Conservation (phyloP, 2,329 filamentous ascomycete genomes). For the Nigrospora oryzae region DNA sequence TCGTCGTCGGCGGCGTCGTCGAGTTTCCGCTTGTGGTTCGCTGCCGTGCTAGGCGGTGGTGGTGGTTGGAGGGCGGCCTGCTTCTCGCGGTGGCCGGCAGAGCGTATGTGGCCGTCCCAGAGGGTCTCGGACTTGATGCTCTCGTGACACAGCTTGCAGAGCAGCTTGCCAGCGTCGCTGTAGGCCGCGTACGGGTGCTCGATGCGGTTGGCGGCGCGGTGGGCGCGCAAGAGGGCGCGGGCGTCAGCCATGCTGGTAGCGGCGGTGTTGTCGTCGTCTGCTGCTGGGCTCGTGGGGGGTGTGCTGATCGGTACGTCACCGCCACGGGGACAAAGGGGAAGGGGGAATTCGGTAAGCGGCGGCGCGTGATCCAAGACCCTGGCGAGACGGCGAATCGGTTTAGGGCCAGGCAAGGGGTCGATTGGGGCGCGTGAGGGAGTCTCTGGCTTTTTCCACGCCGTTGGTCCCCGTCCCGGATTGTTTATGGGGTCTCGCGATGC, state of each 20-base stretch:
- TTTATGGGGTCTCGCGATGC: no score
- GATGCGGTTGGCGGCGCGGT: conserved; percentile 66
- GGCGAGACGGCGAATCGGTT: no score
- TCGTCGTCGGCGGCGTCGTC: conserved; percentile 10
- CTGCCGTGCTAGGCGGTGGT: conserved; percentile 7
- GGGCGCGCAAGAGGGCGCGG: conserved; percentile 68
- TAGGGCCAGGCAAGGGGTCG: no score
- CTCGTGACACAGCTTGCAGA: conserved; percentile 59
- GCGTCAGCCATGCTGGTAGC: conserved; percentile 61
- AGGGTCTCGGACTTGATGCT: conserved; percentile 56
- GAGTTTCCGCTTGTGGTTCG: conserved; percentile 18
- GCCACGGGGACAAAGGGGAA: no score
- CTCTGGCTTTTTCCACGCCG: no score
- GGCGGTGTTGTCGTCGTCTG: neutral
- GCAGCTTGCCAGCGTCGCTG: conserved; percentile 57
- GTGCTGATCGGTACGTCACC: no score
- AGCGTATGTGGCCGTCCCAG: conserved; percentile 56
- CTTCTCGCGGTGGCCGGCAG: conserved; percentile 34
- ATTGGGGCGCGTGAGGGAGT: no score
- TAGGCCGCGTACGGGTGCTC: conserved; percentile 62
- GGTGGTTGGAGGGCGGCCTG: conserved; percentile 13
- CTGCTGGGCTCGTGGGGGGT: no score
- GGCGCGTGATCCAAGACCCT: no score
- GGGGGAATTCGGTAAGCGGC: no score
- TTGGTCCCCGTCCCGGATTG: no score